Conservation (phyloP, 2,329 filamentous ascomycete genomes). For the Mollisiaceae sp. region DNA sequence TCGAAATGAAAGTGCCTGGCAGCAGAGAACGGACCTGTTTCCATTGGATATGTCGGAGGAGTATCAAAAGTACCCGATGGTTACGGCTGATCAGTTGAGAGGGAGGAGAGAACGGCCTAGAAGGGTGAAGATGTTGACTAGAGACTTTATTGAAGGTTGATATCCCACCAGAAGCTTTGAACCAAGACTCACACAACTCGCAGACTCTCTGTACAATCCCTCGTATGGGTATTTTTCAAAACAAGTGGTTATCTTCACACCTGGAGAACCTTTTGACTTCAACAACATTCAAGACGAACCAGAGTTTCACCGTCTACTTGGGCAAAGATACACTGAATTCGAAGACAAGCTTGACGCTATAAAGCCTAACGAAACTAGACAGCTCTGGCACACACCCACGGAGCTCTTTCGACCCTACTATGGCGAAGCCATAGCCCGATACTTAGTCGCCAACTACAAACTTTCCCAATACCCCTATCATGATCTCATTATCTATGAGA, state of each 20-base stretch:
- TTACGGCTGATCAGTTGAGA: conserved; percentile 82
- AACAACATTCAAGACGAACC: conserved; percentile 79
- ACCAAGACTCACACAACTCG: conserved; percentile 26
- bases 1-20: conserved; percentile 76
- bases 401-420: conserved; percentile 97
- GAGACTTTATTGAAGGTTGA: conserved; percentile 91
- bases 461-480: conserved; percentile 93
- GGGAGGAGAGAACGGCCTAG: conserved; percentile 75
- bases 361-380: conserved; percentile 71
- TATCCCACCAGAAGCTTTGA: neutral
- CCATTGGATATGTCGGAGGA: conserved; percentile 80
- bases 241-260: conserved; percentile 93
- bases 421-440: conserved; percentile 95
- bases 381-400: conserved; percentile 98
- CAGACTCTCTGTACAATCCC: conserved; percentile 93
- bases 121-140: conserved; percentile 93
- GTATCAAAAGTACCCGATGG: conserved; percentile 79
- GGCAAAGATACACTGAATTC: conserved; percentile 84
- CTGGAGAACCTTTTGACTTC: conserved; percentile 92
- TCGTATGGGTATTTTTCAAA: conserved; percentile 96
- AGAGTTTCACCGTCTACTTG: conserved; percentile 78
- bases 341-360: conserved; percentile 83
- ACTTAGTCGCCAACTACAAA: conserved; percentile 95
- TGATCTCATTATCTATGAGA: conserved; percentile 97
- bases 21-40: conserved; percentile 78